These are phyloP conservation scores for Lyophyllum decastes DNA, from an alignment of 768 basidiomycete genomes.

Conservation along the genomic window DNA sequence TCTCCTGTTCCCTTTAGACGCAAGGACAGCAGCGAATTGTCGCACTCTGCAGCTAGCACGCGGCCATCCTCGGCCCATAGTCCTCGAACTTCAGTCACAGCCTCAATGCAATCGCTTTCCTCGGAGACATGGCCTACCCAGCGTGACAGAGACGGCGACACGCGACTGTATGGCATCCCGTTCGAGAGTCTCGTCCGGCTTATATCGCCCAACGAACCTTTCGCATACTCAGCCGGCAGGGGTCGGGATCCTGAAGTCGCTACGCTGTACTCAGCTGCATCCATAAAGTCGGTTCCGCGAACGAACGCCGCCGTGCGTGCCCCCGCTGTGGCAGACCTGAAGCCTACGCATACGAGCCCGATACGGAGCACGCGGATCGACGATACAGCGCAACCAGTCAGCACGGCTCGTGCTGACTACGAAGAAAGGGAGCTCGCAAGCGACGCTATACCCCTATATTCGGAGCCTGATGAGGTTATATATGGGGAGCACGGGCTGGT, in stretches of 20 bases:
- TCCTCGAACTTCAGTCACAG: slow-evolving; percentile 28
- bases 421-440: slow-evolving; percentile 79
- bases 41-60: slow-evolving; percentile 23
- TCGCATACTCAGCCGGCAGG: slow-evolving; percentile 40
- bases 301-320: slow-evolving; percentile 29
- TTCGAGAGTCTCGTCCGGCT: slow-evolving; percentile 71
- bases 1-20: slow-evolving; percentile 21
- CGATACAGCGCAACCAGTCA: slow-evolving; percentile 35
- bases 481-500: slow-evolving; percentile 81
- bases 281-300: slow-evolving; percentile 67
- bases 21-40: slow-evolving; percentile 7
- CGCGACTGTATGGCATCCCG: slow-evolving; percentile 61
- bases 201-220: slow-evolving; percentile 66
- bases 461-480: slow-evolving; percentile 69
- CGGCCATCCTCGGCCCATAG: slow-evolving; percentile 32
- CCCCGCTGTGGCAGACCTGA: slow-evolving; percentile 36
- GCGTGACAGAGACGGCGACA: slow-evolving; percentile 30
- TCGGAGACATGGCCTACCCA: slow-evolving; percentile 30
- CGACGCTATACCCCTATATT: slow-evolving; percentile 63
- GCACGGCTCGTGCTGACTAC: slow-evolving; percentile 49
- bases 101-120: slow-evolving; percentile 35
- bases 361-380: slow-evolving; percentile 36
- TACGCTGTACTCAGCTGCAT: slow-evolving; percentile 85
- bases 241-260: slow-evolving; percentile 77
- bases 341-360: slow-evolving; percentile 23